Evolutionary conservation across 2,329 filamentous ascomycete species (phyloP), one percentile per base, ranked within the genome.

Genomic region (Aspergillus viridinutans): DNA sequence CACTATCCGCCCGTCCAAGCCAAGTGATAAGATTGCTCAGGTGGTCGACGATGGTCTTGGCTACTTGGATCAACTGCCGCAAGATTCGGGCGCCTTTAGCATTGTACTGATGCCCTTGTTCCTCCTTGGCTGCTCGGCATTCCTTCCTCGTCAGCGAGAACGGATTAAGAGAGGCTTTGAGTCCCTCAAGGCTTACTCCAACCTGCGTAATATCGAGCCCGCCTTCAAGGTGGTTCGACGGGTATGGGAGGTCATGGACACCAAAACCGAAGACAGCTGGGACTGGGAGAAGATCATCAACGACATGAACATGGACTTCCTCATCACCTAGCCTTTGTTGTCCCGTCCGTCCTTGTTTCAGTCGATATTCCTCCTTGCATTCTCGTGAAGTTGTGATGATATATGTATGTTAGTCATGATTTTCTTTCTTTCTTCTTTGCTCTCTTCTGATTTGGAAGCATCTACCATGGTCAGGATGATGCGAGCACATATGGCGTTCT

Each of bases 261-360:
- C 72, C 20, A 77, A 77, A 1, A 80, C 81, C 52, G 77, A 80
- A 57, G 80, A 84, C 55, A 81, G 80, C 54, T 86, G 84, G 84
- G 83, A 86, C 67, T 86, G 83, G 83, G 84, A 86, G 70, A 81
- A 74, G 58, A 82, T 85, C 57, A 84, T 86, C 59, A 73, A 78
- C 50, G 76, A 78, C 51, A 81, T 83, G 72, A 80, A 81, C 21
- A 84, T 83, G 78, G 83, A 86, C 64, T 85, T 86, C 62, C 72
- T 86, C 62, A 80, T 84, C 59, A 85, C 83, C 60, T 86, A 69
- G 77, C 35, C 23, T 21, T 47, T 38, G 32, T 23, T 43, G 53
- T 55, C 28, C 38, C 50, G 8, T 49, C 29, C 23, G 4, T 47
- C 23, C 32, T 25, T 47, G 23, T 14, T 26, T 23, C 12, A 47